Evolutionary conservation across 192 early-diverging fungal species (phyloP).

Genomic region (Thamnidium elegans): DNA sequence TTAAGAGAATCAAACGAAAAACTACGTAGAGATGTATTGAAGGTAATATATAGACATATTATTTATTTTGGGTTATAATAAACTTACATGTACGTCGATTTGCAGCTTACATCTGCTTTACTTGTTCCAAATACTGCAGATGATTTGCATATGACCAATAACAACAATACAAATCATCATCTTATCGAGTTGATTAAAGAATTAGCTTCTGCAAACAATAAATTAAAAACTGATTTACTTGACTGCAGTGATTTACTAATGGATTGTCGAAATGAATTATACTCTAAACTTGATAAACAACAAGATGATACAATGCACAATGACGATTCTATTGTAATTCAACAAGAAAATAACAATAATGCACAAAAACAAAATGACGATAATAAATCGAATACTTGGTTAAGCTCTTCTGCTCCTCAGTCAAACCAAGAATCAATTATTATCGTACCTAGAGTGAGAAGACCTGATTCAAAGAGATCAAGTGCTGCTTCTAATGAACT

Average conservation of each 20-base stretch:
- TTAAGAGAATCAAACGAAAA: slow-evolving; percentile 31
- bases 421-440: neutral
- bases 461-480: too few relatives aligned
- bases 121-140: slow-evolving; percentile 1
- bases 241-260: slow-evolving; percentile 49
- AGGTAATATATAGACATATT: slow-evolving; percentile 23
- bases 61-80: neutral
- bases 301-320: slow-evolving; percentile 28
- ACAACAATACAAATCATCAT: slow-evolving; percentile 27
- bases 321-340: slow-evolving; percentile 10
- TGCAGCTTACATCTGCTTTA: slow-evolving; percentile 13
- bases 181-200: slow-evolving; percentile 54
- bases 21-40: slow-evolving; percentile 30
- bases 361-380: neutral
- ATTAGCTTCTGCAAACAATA: slow-evolving; percentile 52
- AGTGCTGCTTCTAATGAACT: neutral
- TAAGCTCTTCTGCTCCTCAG: neutral
- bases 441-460: neutral
- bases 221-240: slow-evolving; percentile 41
- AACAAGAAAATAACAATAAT: neutral
- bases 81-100: neutral
- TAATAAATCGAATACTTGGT: neutral
- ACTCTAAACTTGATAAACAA: slow-evolving; percentile 45
- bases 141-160: slow-evolving; percentile 7
- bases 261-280: slow-evolving; percentile 46